Percentiles rank a stretch among this genome's conserved stretches.
phyloP scores from a whole-genome alignment of 352 stramenopile genomes.

The Blastocystis sp. region DNA sequence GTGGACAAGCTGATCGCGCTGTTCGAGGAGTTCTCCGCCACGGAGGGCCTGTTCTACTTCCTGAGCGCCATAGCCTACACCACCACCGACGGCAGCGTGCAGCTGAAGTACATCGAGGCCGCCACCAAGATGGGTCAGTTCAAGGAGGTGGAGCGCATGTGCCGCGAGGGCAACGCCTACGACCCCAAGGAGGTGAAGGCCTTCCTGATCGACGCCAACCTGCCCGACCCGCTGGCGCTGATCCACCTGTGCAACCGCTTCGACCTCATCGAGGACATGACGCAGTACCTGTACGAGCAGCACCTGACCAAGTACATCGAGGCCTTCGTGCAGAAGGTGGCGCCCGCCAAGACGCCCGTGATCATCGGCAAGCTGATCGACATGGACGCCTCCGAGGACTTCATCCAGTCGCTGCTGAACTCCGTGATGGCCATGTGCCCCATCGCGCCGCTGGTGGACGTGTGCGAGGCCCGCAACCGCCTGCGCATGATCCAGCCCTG shows the following conservation, averaged over 20 bases:
- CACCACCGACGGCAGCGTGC: constrained; percentile 90
- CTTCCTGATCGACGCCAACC: constrained; percentile 98
- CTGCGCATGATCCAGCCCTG: constrained; percentile 96
- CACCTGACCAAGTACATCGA: constrained; percentile 99
- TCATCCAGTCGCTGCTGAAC: constrained; percentile 99
- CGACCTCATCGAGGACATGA: constrained; percentile 98
- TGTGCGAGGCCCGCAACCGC: constrained; percentile 97
- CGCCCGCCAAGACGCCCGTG: constrained; percentile 92
- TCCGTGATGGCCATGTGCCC: constrained; percentile 86
- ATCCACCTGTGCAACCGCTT: constrained; percentile 99
- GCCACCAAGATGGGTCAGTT: constrained; percentile 98
- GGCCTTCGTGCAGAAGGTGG: constrained; percentile 92
- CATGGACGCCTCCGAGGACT: constrained; percentile 97
- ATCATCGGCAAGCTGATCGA: constrained; percentile 98
- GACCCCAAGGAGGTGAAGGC: constrained; percentile 97
- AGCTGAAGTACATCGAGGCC: constrained; percentile 99
- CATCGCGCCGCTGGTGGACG: constrained; percentile 94
- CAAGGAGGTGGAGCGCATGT: constrained; percentile 98
- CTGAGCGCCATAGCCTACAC: constrained; percentile 96
- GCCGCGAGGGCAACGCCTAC: constrained; percentile 98
- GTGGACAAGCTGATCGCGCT: constrained; percentile 91
- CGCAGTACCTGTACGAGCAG: constrained; percentile 98
- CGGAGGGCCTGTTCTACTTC: constrained; percentile 97
- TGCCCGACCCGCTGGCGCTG: constrained; percentile 93
- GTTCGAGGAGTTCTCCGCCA: constrained; percentile 98